Conservation (phyloP, 1,284 basidiomycete species). For the Coniferiporia weirii region DNA sequence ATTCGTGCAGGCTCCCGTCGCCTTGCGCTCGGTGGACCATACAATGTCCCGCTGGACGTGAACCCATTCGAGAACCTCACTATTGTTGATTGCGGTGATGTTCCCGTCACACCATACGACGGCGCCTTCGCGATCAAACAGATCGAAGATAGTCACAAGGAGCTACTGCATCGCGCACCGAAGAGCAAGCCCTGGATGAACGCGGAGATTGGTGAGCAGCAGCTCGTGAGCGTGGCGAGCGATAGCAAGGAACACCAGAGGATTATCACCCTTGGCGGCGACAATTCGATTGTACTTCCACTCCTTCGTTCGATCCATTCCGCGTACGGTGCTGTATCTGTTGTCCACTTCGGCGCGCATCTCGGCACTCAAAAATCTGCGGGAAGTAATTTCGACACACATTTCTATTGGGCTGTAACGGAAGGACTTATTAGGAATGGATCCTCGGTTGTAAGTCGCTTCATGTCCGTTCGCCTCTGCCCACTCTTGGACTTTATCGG, state of each 20-base stretch:
- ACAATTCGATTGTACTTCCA: conserved; percentile 72
- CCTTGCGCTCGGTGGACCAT: conserved; percentile 66
- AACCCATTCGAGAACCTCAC: conserved; percentile 64
- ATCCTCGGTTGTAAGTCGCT: conserved; percentile 74
- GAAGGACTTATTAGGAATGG: conserved; percentile 73
- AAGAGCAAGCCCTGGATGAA: conserved; percentile 60
- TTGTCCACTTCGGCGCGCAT: conserved; percentile 79
- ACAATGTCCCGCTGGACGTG: conserved; percentile 65
- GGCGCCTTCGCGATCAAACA: conserved; percentile 66
- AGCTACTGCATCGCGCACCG: conserved; percentile 52
- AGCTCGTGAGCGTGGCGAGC: conserved; percentile 46
- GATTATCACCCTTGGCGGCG: conserved; percentile 70
- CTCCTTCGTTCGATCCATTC: conserved; percentile 59
- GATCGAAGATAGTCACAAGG: conserved; percentile 64
- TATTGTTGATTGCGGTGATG: conserved; percentile 72
- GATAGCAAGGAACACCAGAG: conserved; percentile 66
- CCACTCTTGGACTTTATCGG: conserved; percentile 18
- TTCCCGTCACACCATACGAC: conserved; percentile 59
- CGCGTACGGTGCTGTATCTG: conserved; percentile 66
- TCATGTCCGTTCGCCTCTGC: conserved; percentile 25
- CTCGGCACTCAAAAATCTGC: conserved; percentile 68
- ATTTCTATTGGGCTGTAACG: conserved; percentile 73
- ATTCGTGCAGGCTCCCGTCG: conserved; percentile 73
- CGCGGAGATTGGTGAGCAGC: conserved; percentile 48
- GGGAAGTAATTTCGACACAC: conserved; percentile 70